These are phyloP conservation scores for Xylariales sp. DNA, from an alignment of 2,329 filamentous ascomycete species.

Conservation along the genomic window DNA sequence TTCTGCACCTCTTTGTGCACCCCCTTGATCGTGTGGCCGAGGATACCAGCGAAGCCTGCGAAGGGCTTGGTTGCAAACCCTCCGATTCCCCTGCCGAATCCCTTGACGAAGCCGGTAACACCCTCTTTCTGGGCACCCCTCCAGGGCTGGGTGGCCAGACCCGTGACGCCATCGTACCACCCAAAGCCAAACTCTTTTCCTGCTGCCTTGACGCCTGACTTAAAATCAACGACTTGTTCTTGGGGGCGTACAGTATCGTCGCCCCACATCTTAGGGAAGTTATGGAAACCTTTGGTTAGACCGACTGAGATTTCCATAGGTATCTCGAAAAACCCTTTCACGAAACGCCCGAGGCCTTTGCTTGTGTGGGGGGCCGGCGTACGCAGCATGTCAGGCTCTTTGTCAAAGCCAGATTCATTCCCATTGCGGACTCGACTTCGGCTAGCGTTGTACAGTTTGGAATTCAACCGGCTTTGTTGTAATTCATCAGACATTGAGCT, in stretches of 20 bases:
- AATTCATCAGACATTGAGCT: background rate
- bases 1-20: slow-evolving; percentile 74
- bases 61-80: slow-evolving; percentile 77
- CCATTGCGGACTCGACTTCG: too few species aligned
- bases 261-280: slow-evolving; percentile 79
- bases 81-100: slow-evolving; percentile 77
- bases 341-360: slow-evolving; percentile 2
- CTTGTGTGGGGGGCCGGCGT: background rate
- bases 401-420: too few species aligned
- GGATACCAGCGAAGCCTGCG: slow-evolving; percentile 68
- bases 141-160: slow-evolving; percentile 73
- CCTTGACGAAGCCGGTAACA: slow-evolving; percentile 63
- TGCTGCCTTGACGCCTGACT: slow-evolving; percentile 72
- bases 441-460: too few species aligned
- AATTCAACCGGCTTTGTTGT: slow-evolving; percentile 1
- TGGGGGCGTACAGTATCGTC: slow-evolving; percentile 74
- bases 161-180: slow-evolving; percentile 76
- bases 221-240: slow-evolving; percentile 73
- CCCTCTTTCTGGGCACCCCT: slow-evolving; percentile 65
- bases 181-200: slow-evolving; percentile 75
- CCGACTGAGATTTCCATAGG: slow-evolving; percentile 84
- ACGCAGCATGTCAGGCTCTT: too few species aligned
- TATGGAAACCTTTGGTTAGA: slow-evolving; percentile 81
- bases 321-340: slow-evolving; percentile 52
- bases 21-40: slow-evolving; percentile 80